These are phyloP conservation scores for Teunomyces panamensis DNA, from an alignment of 805 yeast species.

Conservation along the genomic window DNA sequence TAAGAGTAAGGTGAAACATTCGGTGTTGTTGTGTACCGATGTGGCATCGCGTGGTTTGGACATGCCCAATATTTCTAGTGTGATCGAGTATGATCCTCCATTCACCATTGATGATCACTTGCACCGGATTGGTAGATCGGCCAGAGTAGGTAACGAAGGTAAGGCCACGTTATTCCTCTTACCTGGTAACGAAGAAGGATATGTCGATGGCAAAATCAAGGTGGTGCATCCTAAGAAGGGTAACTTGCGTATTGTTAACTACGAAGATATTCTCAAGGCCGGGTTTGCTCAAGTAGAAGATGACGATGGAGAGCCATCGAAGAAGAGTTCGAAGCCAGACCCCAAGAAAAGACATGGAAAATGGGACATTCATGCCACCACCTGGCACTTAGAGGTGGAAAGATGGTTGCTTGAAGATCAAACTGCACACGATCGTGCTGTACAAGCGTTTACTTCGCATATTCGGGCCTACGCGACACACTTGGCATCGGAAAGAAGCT, in stretches of 20 bases:
- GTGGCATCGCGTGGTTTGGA: conserved; percentile 98
- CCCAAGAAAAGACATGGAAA: conserved; percentile 40
- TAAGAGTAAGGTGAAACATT: conserved; percentile 46
- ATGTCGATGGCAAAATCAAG: conserved; percentile 51
- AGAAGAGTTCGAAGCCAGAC: conserved; percentile 33
- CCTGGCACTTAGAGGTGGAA: conserved; percentile 91
- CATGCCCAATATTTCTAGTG: conserved; percentile 79
- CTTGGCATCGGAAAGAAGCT: conserved; percentile 70
- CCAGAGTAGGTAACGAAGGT: conserved; percentile 93
- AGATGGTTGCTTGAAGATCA: conserved; percentile 78
- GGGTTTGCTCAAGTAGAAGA: conserved; percentile 40
- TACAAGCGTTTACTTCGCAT: conserved; percentile 82
- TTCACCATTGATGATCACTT: conserved; percentile 91
- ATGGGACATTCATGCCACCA: conserved; percentile 95
- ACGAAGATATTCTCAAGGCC: conserved; percentile 29
- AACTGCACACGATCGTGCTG: conserved; percentile 60
- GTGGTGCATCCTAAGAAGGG: conserved; percentile 40
- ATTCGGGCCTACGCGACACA: conserved; percentile 96
- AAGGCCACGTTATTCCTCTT: conserved; percentile 71
- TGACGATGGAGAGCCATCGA: conserved; percentile 22
- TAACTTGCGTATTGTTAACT: conserved; percentile 30
- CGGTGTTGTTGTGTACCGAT: conserved; percentile 88
- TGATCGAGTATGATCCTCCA: conserved; percentile 93
- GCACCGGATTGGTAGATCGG: conserved; percentile 96
- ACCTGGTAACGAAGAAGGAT: conserved; percentile 89